These are phyloP conservation scores for Penicillium pulvis DNA, from an alignment of 495 filamentous ascomycete genomes.

Conservation along the genomic window DNA sequence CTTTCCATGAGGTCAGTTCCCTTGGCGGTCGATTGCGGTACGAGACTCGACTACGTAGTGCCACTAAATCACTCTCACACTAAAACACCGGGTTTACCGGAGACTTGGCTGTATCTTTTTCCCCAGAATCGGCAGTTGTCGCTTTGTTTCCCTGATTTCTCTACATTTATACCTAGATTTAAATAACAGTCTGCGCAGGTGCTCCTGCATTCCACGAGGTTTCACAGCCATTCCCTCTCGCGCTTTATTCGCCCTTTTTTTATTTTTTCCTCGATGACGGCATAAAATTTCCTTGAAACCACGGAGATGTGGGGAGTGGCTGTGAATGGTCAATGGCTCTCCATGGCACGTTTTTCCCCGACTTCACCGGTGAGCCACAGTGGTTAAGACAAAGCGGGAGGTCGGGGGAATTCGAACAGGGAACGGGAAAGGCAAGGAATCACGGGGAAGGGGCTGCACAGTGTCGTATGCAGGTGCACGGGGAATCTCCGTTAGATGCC, in stretches of 20 bases:
- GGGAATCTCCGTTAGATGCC: neutral
- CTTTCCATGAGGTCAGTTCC: constrained; percentile 38
- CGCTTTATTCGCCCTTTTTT: neutral
- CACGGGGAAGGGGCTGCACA: constrained; percentile 7
- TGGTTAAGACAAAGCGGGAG: constrained; percentile 21
- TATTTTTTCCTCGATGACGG: constrained; percentile 19
- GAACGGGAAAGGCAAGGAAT: constrained; percentile 5
- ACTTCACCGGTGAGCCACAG: constrained; percentile 36
- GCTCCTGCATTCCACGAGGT: neutral
- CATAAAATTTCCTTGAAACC: constrained; percentile 16
- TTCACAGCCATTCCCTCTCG: neutral
- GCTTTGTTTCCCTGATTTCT: neutral
- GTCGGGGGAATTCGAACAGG: constrained; percentile 12
- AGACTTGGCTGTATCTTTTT: neutral
- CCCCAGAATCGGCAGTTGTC: neutral
- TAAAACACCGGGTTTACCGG: constrained; percentile 37
- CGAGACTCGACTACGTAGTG: constrained; percentile 16
- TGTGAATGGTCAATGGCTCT: constrained; percentile 22
- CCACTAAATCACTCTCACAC: constrained; percentile 6
- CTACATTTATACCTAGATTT: neutral
- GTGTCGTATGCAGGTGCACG: constrained; percentile 10
- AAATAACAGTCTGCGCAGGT: too few species aligned
- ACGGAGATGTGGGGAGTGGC: constrained; percentile 22
- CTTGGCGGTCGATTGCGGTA: neutral
- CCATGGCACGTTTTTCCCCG: constrained; percentile 24